A percentile compares a stretch with the other conserved stretches of the same genome.
These are phyloP conservation scores for Lachancea dasiensis DNA, from an alignment of 805 yeast species.

Conservation along the genomic window DNA sequence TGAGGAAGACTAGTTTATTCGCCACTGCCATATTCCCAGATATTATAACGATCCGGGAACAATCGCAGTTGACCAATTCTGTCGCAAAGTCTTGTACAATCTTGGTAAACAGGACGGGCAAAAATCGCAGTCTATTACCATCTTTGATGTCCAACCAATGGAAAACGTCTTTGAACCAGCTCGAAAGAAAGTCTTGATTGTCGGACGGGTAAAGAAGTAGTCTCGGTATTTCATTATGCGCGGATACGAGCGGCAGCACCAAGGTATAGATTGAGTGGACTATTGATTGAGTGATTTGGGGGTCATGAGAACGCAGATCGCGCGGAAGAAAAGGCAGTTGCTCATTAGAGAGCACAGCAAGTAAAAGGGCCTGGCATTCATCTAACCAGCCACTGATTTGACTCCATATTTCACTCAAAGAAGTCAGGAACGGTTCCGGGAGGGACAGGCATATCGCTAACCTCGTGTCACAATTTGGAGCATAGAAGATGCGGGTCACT, in stretches of 20 bases:
- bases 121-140: constrained; percentile 31
- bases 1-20: constrained; percentile 48
- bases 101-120: constrained; percentile 27
- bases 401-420: constrained; percentile 32
- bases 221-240: constrained; percentile 33
- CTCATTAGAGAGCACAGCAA: constrained; percentile 9
- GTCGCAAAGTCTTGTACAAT: constrained; percentile 23
- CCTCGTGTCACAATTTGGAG: constrained; percentile 19
- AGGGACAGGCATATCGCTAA: constrained; percentile 34
- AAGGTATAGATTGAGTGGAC: constrained; percentile 24
- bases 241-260: constrained; percentile 29
- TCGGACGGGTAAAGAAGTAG: constrained; percentile 31
- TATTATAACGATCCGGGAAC: constrained; percentile 48
- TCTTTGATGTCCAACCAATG: constrained; percentile 41
- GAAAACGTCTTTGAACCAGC: constrained; percentile 37
- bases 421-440: constrained; percentile 22
- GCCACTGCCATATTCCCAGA: constrained; percentile 58
- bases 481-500: constrained; percentile 32
- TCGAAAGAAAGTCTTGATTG: constrained; percentile 25
- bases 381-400: constrained; percentile 27
- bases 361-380: constrained; percentile 25
- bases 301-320: constrained; percentile 15
- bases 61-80: constrained; percentile 23
- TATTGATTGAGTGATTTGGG: constrained; percentile 22
- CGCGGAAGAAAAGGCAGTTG: constrained; percentile 12